A percentile compares a stretch with the other conserved stretches of the same genome.
Evolutionary conservation across 306 rosid genomes (phyloP).

Genomic region (Castanea sativa): DNA sequence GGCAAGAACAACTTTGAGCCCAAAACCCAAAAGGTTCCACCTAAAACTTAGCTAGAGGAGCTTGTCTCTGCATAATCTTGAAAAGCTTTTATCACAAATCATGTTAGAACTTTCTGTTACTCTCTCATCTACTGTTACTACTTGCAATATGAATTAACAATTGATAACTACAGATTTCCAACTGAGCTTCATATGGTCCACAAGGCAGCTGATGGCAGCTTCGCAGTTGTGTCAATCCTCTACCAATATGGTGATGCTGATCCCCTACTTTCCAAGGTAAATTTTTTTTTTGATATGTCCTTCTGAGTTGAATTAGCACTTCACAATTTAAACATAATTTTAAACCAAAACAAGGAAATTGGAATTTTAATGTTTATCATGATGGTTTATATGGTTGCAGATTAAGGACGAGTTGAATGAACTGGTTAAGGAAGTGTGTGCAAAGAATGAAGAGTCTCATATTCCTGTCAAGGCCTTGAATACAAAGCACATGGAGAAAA

Average conservation of each 20-base stretch:
- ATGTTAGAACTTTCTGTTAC: too few relatives aligned
- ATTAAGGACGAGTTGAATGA: conserved; percentile 45
- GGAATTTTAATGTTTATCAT: background rate
- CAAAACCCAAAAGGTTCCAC: background rate
- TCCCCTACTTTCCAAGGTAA: conserved; percentile 53
- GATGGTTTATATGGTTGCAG: conserved; percentile 26
- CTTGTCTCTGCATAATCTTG: too few relatives aligned
- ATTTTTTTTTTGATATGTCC: background rate
- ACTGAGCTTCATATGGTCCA: conserved; percentile 81
- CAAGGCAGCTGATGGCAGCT: conserved; percentile 38
- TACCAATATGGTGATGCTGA: conserved; percentile 56
- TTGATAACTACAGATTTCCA: conserved; percentile 31
- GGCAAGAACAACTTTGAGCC: background rate
- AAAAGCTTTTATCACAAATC: too few relatives aligned
- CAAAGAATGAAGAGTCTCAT: conserved; percentile 28
- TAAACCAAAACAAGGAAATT: background rate
- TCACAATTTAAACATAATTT: background rate
- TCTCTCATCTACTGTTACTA: background rate
- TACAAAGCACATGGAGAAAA: conserved; percentile 31
- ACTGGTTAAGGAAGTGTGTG: conserved; percentile 28
- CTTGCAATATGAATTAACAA: background rate
- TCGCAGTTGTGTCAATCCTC: conserved; percentile 57
- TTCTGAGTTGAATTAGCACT: background rate
- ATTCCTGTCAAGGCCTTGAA: conserved; percentile 45
- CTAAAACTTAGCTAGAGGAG: too few relatives aligned